A percentile compares a stretch with the other conserved stretches of the same genome.
Evolutionary conservation across 164 flowering plant species (phyloP).

Genomic region (Nymphaea colorata): DNA sequence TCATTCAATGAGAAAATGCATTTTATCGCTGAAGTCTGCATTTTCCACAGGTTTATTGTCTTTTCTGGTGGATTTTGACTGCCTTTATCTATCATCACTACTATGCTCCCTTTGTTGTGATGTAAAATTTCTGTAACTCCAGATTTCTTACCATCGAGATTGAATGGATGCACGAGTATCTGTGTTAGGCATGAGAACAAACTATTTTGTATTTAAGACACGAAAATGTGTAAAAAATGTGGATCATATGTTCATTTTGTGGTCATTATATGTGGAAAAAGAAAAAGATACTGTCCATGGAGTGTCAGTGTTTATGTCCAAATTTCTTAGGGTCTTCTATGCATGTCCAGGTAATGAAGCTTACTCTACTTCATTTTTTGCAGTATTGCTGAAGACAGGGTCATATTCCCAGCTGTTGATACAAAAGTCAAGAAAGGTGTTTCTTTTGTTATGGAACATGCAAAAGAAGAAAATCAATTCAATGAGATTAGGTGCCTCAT

Average conservation of each 20-base stretch:
- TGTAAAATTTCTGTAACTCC: background rate
- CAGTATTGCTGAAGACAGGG: conserved; percentile 94
- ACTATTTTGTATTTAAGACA: no score
- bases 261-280: no score
- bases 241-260: no score
- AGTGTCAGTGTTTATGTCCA: no score
- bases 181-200: no score
- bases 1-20: conserved; percentile 70
- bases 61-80: background rate
- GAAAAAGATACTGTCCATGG: no score
- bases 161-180: no score
- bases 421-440: conserved; percentile 29
- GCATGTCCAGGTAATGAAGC: no score
- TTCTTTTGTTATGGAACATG: conserved; percentile 79
- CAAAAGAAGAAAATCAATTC: conserved; percentile 81
- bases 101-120: background rate
- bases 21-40: conserved; percentile 91
- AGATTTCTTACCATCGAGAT: background rate
- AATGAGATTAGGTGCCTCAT: conserved; percentile 68
- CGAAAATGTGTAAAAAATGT: no score
- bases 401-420: conserved; percentile 94
- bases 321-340: no score
- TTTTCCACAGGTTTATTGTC: conserved; percentile 74
- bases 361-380: conserved; percentile 9
- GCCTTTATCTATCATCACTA: background rate